Evolutionary conservation across 176 grass and related monocot species (phyloP).

Genomic region (Tillandsia fasciculata): DNA sequence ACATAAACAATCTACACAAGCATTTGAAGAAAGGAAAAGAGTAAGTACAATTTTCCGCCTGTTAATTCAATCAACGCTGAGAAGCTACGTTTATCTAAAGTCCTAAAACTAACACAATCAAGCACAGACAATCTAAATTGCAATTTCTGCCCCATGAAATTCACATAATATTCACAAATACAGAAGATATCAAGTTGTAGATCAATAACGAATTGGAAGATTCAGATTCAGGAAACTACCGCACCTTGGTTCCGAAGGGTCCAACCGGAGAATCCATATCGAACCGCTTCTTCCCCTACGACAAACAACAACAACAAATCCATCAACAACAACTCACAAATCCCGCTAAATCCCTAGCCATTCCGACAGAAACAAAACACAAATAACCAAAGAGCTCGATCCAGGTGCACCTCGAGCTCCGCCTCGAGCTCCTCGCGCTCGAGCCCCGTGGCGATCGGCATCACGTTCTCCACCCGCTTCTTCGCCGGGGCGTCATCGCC

Average conservation of each 20-base stretch:
- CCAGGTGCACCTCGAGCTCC: slow-evolving; percentile 42
- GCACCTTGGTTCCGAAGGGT: slow-evolving; percentile 88
- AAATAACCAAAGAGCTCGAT: background rate
- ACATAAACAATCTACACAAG: background rate
- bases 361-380: slow-evolving; percentile 9
- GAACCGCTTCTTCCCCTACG: slow-evolving; percentile 82
- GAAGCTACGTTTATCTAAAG: background rate
- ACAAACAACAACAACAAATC: slow-evolving; percentile 18
- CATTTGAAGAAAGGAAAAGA: background rate
- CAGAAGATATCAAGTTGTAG: too few relatives aligned
- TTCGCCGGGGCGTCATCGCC: slow-evolving; percentile 36
- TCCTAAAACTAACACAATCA: background rate
- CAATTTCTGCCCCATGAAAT: too few relatives aligned
- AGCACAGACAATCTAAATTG: too few relatives aligned
- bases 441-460: slow-evolving; percentile 76
- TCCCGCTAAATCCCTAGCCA: slow-evolving; percentile 2
- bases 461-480: slow-evolving; percentile 55
- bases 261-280: slow-evolving; percentile 70
- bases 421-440: slow-evolving; percentile 77
- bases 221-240: slow-evolving; percentile 1
- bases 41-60: background rate
- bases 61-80: too few relatives aligned
- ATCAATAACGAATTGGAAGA: too few relatives aligned
- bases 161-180: too few relatives aligned
- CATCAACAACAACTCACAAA: slow-evolving; percentile 4